Percentiles rank a stretch among this genome's conserved stretches.
These are phyloP conservation scores for Piper longum DNA, from an alignment of 164 flowering plant genomes.

Conservation along the genomic window DNA sequence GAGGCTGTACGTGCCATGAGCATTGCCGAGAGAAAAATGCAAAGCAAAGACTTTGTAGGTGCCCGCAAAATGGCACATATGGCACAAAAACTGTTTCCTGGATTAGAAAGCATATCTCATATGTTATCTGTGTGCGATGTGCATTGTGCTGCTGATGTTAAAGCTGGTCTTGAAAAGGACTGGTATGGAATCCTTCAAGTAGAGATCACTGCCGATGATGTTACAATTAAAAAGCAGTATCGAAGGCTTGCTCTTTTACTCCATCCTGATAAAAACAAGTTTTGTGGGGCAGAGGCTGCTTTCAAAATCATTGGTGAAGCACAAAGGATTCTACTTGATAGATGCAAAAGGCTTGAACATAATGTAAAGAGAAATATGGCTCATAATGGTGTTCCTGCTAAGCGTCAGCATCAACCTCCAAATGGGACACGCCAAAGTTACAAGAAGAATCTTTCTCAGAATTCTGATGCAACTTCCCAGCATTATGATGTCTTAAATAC, in stretches of 20 bases:
- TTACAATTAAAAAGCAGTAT: slow-evolving; percentile 59
- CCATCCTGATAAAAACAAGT: slow-evolving; percentile 84
- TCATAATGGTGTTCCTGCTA: slow-evolving; percentile 7
- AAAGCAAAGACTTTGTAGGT: slow-evolving; percentile 43
- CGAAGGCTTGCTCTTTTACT: slow-evolving; percentile 60
- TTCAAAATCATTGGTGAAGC: slow-evolving; percentile 80
- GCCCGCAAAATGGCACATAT: slow-evolving; percentile 43
- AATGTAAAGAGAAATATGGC: slow-evolving; percentile 31
- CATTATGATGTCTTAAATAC: slow-evolving; percentile 14
- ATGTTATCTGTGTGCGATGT: slow-evolving; percentile 68
- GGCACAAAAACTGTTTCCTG: slow-evolving; percentile 55
- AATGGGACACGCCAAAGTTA: slow-evolving; percentile 1
- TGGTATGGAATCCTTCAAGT: slow-evolving; percentile 77
- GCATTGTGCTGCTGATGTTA: slow-evolving; percentile 51
- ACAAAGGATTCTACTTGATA: slow-evolving; percentile 42
- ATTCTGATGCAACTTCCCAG: slow-evolving; percentile 3
- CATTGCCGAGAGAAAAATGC: slow-evolving; percentile 61
- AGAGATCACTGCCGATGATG: slow-evolving; percentile 50
- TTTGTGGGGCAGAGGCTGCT: slow-evolving; percentile 80
- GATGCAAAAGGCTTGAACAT: slow-evolving; percentile 23
- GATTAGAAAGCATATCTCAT: slow-evolving; percentile 45
- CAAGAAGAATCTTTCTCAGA: neutral
- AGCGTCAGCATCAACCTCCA: slow-evolving; percentile 14
- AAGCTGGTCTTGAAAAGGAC: slow-evolving; percentile 36
- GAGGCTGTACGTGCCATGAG: slow-evolving; percentile 72